phyloP scores from a whole-genome alignment of 495 filamentous ascomycete species.

The Tuber indicum region DNA sequence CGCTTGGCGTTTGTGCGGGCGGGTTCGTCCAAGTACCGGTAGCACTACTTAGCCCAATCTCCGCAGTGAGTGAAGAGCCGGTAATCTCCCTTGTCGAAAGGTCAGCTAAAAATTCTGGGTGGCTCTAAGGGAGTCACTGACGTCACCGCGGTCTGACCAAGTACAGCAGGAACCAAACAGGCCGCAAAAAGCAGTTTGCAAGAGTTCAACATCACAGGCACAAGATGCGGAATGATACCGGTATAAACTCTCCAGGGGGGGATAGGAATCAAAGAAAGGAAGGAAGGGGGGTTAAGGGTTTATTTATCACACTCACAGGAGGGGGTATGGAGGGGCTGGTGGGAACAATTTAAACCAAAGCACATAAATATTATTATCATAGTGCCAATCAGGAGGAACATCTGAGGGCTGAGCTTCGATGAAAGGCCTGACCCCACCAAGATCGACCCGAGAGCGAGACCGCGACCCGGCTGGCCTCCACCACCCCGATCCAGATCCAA shows the following conservation, averaged over 20 bases:
- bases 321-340: neutral
- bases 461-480: neutral
- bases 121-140: neutral
- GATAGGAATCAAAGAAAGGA: neutral
- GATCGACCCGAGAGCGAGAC: neutral
- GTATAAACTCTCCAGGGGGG: neutral
- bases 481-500: neutral
- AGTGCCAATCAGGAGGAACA: neutral
- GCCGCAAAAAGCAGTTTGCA: neutral
- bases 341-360: neutral
- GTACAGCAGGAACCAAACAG: neutral
- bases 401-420: neutral
- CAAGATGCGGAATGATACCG: neutral
- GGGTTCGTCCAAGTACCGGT: no score
- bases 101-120: neutral
- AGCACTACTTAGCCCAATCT: neutral
- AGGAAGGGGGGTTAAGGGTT: neutral
- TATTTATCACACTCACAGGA: neutral
- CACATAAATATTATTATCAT: neutral
- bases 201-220: neutral
- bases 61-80: neutral
- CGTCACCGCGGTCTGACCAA: neutral
- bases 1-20: no score
- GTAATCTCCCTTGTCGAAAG: neutral
- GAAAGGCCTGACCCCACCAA: neutral